Base-by-base conservation (phyloP, 23 red algal genomes). In the Gracilariopsis chorda region DNA sequence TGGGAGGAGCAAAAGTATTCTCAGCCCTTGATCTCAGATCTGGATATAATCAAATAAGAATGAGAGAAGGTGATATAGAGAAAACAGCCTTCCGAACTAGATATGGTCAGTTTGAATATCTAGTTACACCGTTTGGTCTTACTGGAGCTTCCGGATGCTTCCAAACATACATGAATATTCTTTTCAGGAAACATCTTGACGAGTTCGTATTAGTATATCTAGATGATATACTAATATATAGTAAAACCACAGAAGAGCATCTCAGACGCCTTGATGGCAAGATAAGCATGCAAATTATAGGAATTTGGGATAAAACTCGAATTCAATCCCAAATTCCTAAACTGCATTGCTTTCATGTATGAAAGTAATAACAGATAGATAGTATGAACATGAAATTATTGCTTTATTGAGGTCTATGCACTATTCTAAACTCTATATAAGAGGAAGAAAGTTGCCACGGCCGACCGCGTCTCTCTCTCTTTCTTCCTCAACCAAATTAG, bases 1-100 rank as follows among this genome's bases (percentile, higher is more conserved):
- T 92, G 13, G 77, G 52, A 2, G 63, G 51, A 48, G 76, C 88
- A 71, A 76, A 76, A 27, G 72, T 36, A 0, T 92, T 92, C 37
- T 73, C 88, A 20, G 62, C 40, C 4, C 0, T 92, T 52, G 77
- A 92, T 64, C 21, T 92, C 25, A 49, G 77, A 62, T 83, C 73
- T 27, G 77, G 60, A 48, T 74, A 92, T 43, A 20, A 84, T 51
- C 76, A 92, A 60, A 82, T 82, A 8, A 64, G 39, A 63, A 13
- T 92, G 12, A 52, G 39, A 71, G 48, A 72, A 24, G 58, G 19
- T 33, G 36, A 82, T 16, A 56, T 84, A 1, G 29, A 44, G 21
- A 84, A 83, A 60, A 84, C 28, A 46, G 29, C 76, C 37, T 92
- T 92, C 42, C 25, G 62, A 76, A 92, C 88, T 35, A 51, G 78